These are phyloP conservation scores for Amauroascus niger DNA, from an alignment of 2,329 filamentous ascomycete genomes.

Conservation along the genomic window DNA sequence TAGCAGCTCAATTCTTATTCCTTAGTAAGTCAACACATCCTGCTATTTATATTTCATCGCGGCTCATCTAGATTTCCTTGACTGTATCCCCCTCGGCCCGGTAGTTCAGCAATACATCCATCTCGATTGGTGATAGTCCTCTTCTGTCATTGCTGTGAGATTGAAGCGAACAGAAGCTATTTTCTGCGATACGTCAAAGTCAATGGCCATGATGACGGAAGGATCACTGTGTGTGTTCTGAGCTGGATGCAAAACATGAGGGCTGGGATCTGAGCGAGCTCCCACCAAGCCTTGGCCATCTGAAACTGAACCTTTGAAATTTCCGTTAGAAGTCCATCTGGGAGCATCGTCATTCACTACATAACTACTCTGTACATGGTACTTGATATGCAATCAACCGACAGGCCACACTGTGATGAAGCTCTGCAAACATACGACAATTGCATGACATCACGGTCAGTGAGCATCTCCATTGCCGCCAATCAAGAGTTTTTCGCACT, in stretches of 20 bases:
- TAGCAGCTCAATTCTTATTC: too few species aligned
- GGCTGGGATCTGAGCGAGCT: slow-evolving; percentile 41
- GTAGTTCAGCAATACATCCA: slow-evolving; percentile 35
- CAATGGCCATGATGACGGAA: slow-evolving; percentile 44
- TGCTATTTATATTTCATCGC: too few species aligned
- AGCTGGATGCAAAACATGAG: slow-evolving; percentile 28
- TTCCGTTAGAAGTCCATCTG: neutral
- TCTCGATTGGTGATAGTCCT: slow-evolving; percentile 26
- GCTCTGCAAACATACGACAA: too few species aligned
- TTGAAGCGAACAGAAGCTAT: slow-evolving; percentile 23
- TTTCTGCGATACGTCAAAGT: slow-evolving; percentile 41
- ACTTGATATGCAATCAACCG: too few species aligned
- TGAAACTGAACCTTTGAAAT: neutral
- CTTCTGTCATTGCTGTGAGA: slow-evolving; percentile 39
- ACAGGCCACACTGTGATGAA: too few species aligned
- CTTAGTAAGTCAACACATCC: too few species aligned
- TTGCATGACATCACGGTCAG: too few species aligned
- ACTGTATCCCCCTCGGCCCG: slow-evolving; percentile 40
- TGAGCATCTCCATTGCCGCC: too few species aligned
- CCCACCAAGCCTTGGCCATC: slow-evolving; percentile 40
- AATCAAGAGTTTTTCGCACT: too few species aligned
- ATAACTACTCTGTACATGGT: neutral
- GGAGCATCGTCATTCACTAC: neutral
- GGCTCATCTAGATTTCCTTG: slow-evolving; percentile 44
- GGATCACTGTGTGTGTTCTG: slow-evolving; percentile 46